phyloP scores from a whole-genome alignment of 176 grass and related monocot species.

The Eleusine indica region DNA sequence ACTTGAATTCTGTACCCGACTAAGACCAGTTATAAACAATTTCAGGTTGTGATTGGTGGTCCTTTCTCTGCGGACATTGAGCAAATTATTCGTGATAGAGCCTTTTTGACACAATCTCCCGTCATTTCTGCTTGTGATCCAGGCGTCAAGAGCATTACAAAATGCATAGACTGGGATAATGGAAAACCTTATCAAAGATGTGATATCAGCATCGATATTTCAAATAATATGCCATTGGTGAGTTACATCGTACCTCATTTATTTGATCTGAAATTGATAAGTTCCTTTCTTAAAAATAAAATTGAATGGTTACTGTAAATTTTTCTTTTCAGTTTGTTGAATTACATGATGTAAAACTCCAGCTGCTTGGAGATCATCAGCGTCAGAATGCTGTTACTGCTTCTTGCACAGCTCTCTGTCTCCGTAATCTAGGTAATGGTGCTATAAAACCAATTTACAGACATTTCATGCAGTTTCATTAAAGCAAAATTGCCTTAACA shows the following conservation, averaged over 20 bases:
- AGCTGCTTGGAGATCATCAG: conserved; percentile 74
- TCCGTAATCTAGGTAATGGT: conserved; percentile 65
- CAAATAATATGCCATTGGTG: conserved; percentile 56
- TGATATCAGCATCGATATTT: conserved; percentile 58
- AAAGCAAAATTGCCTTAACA: neutral
- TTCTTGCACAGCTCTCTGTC: conserved; percentile 64
- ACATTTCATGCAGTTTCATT: neutral
- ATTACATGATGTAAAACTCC: conserved; percentile 65
- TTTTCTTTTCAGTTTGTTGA: conserved; percentile 56
- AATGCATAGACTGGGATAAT: conserved; percentile 56
- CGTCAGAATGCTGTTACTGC: conserved; percentile 78
- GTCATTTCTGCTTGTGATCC: conserved; percentile 70
- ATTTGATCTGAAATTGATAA: conserved; percentile 18
- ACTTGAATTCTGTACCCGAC: neutral
- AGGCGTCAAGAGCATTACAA: conserved; percentile 50
- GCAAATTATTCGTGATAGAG: conserved; percentile 68
- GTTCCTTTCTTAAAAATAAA: conserved; percentile 12
- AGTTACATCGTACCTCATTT: conserved; percentile 18
- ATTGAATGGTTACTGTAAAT: neutral
- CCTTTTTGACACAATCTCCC: conserved; percentile 63
- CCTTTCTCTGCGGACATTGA: conserved; percentile 62
- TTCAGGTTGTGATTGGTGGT: conserved; percentile 86
- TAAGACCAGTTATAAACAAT: conserved; percentile 36
- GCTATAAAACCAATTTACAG: neutral
- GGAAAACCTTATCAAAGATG: conserved; percentile 67